phyloP scores from a whole-genome alignment of 2,329 filamentous ascomycete genomes.

The Bipolaris gigantea region DNA sequence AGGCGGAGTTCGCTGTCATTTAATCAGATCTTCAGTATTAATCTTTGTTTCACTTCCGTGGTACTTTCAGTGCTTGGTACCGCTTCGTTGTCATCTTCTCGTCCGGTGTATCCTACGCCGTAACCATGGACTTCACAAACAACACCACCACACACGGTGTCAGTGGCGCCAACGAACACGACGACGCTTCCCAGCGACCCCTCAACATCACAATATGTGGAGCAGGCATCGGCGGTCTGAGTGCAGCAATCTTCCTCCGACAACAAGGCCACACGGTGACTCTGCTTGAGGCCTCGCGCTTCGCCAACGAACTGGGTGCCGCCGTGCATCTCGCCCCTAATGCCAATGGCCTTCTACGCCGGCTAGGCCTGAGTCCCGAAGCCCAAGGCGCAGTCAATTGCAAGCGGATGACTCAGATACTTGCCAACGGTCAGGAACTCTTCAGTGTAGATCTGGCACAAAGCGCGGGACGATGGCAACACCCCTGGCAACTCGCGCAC shows the following conservation, averaged over 20 bases:
- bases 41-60: not conserved
- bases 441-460: constrained; percentile 44
- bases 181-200: constrained; percentile 25
- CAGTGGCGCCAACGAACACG: not conserved
- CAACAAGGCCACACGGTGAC: constrained; percentile 40
- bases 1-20: not conserved
- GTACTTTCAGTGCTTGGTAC: not conserved
- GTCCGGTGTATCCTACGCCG: not conserved
- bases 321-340: constrained; percentile 67
- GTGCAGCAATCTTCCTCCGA: constrained; percentile 57
- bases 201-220: constrained; percentile 47
- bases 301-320: constrained; percentile 61
- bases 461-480: constrained; percentile 53
- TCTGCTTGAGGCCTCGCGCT: constrained; percentile 51
- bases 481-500: constrained; percentile 58
- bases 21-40: not conserved
- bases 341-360: constrained; percentile 58
- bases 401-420: constrained; percentile 44
- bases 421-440: constrained; percentile 40
- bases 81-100: not conserved
- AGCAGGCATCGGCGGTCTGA: constrained; percentile 58
- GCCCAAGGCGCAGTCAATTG: constrained; percentile 43
- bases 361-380: constrained; percentile 49
- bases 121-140: constrained; percentile 24
- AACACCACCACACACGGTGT: not conserved